These are phyloP conservation scores for Sinapis alba DNA, from an alignment of 441 rosid genomes.

Conservation along the genomic window DNA sequence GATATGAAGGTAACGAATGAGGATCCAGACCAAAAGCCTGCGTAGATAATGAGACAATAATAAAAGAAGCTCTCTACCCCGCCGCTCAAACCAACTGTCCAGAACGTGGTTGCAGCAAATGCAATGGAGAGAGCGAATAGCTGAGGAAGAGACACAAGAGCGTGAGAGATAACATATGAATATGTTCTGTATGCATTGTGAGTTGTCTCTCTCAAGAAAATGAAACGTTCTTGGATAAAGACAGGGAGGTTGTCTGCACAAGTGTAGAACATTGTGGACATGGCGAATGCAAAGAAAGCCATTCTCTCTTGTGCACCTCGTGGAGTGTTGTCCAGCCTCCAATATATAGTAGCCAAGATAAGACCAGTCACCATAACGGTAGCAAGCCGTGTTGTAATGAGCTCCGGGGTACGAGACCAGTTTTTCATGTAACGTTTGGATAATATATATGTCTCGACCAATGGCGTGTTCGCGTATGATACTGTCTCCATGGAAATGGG, in stretches of 20 bases:
- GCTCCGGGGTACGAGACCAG: conserved; percentile 50
- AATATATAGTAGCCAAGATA: conserved; percentile 56
- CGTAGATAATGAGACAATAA: conserved; percentile 53
- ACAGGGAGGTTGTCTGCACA: conserved; percentile 35
- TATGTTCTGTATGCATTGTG: conserved; percentile 39
- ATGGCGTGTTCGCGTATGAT: conserved; percentile 41
- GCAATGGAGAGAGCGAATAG: conserved; percentile 50
- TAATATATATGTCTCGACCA: conserved; percentile 46
- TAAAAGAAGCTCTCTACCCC: conserved; percentile 67
- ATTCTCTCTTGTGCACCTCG: conserved; percentile 40
- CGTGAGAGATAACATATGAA: conserved; percentile 39
- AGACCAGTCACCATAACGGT: conserved; percentile 41
- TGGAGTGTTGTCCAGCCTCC: conserved; percentile 48
- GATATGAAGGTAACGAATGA: conserved; percentile 76
- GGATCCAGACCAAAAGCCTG: conserved; percentile 74
- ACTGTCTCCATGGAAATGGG: conserved; percentile 25
- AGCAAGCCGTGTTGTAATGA: conserved; percentile 37
- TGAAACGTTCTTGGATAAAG: conserved; percentile 49
- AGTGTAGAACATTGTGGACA: conserved; percentile 38
- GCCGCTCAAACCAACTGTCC: conserved; percentile 74
- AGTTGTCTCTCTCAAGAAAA: conserved; percentile 57
- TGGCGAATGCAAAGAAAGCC: conserved; percentile 29
- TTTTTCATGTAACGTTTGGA: conserved; percentile 44
- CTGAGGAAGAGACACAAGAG: conserved; percentile 33
- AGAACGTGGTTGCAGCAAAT: conserved; percentile 63